A percentile compares a stretch with the other conserved stretches of the same genome.
These are phyloP conservation scores for Pseudocercospora cruenta DNA, from an alignment of 2,329 filamentous ascomycete species.

Conservation along the genomic window DNA sequence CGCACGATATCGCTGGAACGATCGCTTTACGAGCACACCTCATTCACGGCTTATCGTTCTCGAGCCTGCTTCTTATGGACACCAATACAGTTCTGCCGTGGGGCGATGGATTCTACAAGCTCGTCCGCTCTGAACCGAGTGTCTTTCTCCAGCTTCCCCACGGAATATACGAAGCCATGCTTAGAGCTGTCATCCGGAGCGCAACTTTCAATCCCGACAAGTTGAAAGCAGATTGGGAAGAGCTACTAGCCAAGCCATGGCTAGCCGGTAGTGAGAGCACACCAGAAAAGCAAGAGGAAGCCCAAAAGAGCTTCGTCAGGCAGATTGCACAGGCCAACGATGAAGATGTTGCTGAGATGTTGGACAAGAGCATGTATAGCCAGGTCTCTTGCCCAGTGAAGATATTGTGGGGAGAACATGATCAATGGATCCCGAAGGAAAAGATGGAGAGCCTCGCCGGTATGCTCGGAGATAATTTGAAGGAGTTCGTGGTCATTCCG, in stretches of 20 bases:
- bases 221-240: constrained; percentile 38
- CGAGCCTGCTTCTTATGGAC: constrained; percentile 48
- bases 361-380: constrained; percentile 41
- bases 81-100: constrained; percentile 50
- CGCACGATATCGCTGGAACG: constrained; percentile 52
- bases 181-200: constrained; percentile 47
- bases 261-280: not conserved
- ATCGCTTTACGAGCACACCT: constrained; percentile 47
- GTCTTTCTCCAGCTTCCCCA: constrained; percentile 38
- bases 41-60: constrained; percentile 43
- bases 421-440: constrained; percentile 50
- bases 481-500: constrained; percentile 43
- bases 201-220: constrained; percentile 38
- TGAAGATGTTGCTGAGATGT: constrained; percentile 45
- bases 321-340: constrained; percentile 39
- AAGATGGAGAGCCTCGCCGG: constrained; percentile 41
- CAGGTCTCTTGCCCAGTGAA: constrained; percentile 42
- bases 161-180: constrained; percentile 43
- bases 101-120: constrained; percentile 50
- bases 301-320: constrained; percentile 45
- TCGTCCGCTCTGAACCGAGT: constrained; percentile 36
- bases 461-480: constrained; percentile 36
- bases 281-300: constrained; percentile 26
- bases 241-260: constrained; percentile 44
- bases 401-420: constrained; percentile 51